phyloP scores from a whole-genome alignment of 805 yeast genomes.

The Wickerhamiella azyma region DNA sequence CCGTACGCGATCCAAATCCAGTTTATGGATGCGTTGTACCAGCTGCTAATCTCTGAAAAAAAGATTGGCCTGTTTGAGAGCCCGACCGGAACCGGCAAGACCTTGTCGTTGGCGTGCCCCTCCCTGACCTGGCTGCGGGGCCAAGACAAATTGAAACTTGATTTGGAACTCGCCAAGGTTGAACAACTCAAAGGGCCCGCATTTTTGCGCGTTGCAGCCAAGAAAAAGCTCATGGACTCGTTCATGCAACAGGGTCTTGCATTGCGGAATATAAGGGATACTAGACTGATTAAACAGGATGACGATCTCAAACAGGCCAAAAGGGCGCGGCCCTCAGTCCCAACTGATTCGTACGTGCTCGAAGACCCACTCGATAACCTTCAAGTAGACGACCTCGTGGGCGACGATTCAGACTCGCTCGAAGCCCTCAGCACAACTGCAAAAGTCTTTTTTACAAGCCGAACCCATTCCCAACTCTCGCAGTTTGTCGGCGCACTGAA shows the following conservation, averaged over 20 bases:
- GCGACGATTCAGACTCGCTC: conserved; percentile 1
- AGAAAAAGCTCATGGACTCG: conserved; percentile 16
- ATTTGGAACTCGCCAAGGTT: conserved; percentile 13
- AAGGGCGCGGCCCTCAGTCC: background rate
- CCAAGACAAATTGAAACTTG: conserved; percentile 15
- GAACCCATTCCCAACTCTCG: conserved; percentile 80
- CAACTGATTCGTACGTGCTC: conserved; percentile 6
- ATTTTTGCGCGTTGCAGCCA: conserved; percentile 43
- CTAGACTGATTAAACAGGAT: background rate
- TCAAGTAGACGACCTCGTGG: conserved; percentile 6
- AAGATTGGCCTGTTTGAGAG: conserved; percentile 78
- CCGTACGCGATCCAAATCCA: conserved; percentile 71
- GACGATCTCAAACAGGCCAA: background rate
- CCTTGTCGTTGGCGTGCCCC: conserved; percentile 74
- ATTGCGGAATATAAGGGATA: conserved; percentile 2
- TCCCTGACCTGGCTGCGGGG: conserved; percentile 70
- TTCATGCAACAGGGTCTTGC: conserved; percentile 15
- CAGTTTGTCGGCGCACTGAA: conserved; percentile 67
- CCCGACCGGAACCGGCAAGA: conserved; percentile 90
- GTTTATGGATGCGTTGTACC: conserved; percentile 65
- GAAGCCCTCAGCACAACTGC: conserved; percentile 23
- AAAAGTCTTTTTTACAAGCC: conserved; percentile 57
- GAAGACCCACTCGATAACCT: conserved; percentile 10
- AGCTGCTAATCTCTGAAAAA: conserved; percentile 34
- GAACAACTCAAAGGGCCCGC: conserved; percentile 49